Evolutionary conservation across 129 eudicot genomes (phyloP).

Genomic region (sunflower (Helianthus annuus)): DNA sequence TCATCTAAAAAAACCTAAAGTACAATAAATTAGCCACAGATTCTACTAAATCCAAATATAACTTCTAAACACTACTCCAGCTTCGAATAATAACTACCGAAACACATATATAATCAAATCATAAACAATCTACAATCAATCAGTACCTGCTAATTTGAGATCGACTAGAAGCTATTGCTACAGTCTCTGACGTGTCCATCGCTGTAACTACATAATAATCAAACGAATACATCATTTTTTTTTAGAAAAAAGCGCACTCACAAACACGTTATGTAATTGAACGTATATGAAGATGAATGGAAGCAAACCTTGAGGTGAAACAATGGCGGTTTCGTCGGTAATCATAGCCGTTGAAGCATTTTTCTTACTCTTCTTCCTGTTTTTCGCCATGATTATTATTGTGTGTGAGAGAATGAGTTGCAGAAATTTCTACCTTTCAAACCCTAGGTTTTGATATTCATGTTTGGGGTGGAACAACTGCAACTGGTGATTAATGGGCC

Average conservation of each 20-base stretch:
- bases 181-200: slow-evolving; percentile 77
- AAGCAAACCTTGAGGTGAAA: slow-evolving; percentile 45
- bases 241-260: not conserved
- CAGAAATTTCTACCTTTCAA: not conserved
- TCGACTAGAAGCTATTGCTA: slow-evolving; percentile 31
- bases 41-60: too few relatives aligned
- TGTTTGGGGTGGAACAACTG: not conserved
- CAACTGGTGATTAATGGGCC: not conserved
- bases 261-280: not conserved
- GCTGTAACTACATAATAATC: slow-evolving; percentile 30
- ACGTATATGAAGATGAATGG: not conserved
- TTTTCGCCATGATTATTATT: slow-evolving; percentile 58
- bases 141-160: slow-evolving; percentile 45
- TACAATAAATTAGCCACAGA: too few relatives aligned
- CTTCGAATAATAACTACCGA: not conserved
- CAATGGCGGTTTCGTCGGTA: slow-evolving; percentile 28
- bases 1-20: too few relatives aligned
- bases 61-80: not conserved
- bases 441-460: slow-evolving; percentile 13
- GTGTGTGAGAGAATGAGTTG: not conserved
- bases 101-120: not conserved
- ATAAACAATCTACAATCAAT: not conserved
- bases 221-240: slow-evolving; percentile 4
- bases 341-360: slow-evolving; percentile 47
- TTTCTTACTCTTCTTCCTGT: slow-evolving; percentile 69